A percentile compares a stretch with the other conserved stretches of the same genome.
Conservation (phyloP, 2,329 filamentous ascomycete genomes). For the Dactylellina drechsleri region DNA sequence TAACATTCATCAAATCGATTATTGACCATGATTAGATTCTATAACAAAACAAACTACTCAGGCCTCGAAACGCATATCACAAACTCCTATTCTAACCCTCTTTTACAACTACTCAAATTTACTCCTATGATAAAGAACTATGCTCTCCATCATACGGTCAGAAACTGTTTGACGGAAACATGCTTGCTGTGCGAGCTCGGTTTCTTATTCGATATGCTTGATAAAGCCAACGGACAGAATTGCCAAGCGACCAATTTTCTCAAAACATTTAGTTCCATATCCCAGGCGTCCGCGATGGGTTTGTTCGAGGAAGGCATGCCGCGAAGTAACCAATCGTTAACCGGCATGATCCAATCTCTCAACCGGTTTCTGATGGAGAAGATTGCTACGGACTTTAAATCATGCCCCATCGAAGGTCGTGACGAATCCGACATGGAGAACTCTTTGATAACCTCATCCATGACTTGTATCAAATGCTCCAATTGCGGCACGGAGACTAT, state of each 20-base stretch:
- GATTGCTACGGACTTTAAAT: conserved; percentile 79
- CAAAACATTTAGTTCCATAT: conserved; percentile 84
- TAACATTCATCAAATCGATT: conserved; percentile 5
- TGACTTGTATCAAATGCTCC: conserved; percentile 81
- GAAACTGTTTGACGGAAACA: conserved; percentile 80
- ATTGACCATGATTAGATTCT: conserved; percentile 71
- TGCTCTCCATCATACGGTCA: conserved; percentile 87
- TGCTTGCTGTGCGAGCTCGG: conserved; percentile 94
- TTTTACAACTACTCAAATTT: conserved; percentile 91
- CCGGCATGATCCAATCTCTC: conserved; percentile 84
- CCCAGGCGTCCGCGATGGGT: conserved; percentile 79
- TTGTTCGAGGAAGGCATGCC: conserved; percentile 80
- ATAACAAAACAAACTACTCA: conserved; percentile 91
- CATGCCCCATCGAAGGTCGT: conserved; percentile 77
- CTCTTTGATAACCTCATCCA: conserved; percentile 74
- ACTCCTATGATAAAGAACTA: conserved; percentile 88
- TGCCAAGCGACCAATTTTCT: conserved; percentile 96
- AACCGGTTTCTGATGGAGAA: conserved; percentile 86
- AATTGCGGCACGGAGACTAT: conserved; percentile 88
- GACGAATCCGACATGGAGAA: conserved; percentile 65
- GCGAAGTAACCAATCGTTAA: conserved; percentile 75
- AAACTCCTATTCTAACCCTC: conserved; percentile 93
- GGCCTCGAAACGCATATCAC: conserved; percentile 95
- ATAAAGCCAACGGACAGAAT: conserved; percentile 91
- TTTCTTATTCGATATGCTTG: conserved; percentile 96